Evolutionary conservation across 495 filamentous ascomycete species (phyloP), one percentile per base, ranked within the genome.

Genomic region (Apodospora peruviana): DNA sequence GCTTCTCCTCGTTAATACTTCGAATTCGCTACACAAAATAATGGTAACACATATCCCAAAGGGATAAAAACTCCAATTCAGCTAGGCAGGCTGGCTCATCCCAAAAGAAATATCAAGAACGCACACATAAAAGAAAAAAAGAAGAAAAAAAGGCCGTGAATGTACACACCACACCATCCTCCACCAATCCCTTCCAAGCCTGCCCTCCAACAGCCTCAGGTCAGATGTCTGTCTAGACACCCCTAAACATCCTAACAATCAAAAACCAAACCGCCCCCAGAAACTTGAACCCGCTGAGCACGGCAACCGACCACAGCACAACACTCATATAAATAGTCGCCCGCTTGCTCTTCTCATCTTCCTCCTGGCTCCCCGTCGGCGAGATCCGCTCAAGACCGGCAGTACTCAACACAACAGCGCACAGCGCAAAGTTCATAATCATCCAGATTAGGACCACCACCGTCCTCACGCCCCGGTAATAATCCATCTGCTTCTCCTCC

Each of bases 361-460:
- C 69, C 10, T 72, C 53, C 9, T 9, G 51, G 53, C 64, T 60
- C 7, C 32, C 52, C 20, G 59, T 54, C 1, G 70, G 58, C 32
- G 71, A 67, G 35, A 93, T 74, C 17, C 74, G 75, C 48, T 93
- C 81, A 47, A 96, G 60, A 5, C 94, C 94, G 19, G 84, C 94
- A 1, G 86, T 80, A 53, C 84, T 87, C 48, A 97, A 69, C 36
- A 99, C 90, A n/a, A 91, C 79, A 1, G 93, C 93, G 3, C 76
- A 78, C 4, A 99, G 83, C 9, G 82, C 90, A 60, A 97, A 87
- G 68, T 99, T 99, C 56, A 82, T 91, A 60, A 96, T 90, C 71
- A 99, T 93, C 94, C 94, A 99, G 47, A 84, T 78, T 43, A 99
- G 73, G 46, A 99, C 94, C 58, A 95, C 90, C 12, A 87, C 78